Base-by-base conservation (phyloP, 176 grass and related monocot species). In the Avena eriantha region DNA sequence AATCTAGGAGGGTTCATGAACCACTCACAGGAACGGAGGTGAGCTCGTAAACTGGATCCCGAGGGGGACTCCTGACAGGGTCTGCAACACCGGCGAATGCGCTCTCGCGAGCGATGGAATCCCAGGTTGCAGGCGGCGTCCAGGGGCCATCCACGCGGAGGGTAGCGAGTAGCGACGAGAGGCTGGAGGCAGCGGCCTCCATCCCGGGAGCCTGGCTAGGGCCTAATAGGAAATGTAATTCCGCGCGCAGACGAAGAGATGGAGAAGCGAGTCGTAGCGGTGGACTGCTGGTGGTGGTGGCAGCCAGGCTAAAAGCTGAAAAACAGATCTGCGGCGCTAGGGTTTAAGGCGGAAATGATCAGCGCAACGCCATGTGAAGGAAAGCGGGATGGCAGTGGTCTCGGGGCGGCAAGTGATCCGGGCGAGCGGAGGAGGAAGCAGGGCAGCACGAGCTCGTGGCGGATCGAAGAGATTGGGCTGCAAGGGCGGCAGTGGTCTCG, bases 181-280 rank as follows among this genome's bases (percentile, higher is more conserved):
- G 88, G 86, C 84, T 89, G 73, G 90, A 84, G 85, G 91, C 96
- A 26, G 53, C 86, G 21, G 89, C 85, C 90, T 93, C 92, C 96
- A 98, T 98, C 21, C 24, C 24, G 73, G 71, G 60, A 17, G 17
- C 9, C 68, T 45, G 45, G 55, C 83, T 87, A 92, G 86, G 86
- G 83, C 86, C 36, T 58, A 19, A 23, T 58, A 29, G 33, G 48
- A 60, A 24, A n/a, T 23, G 19, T 7, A 18, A 46, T 36, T 31
- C 66, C 18, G 19, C 5, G 26, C 19, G 76, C 12, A 17, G 22
- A 19, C 14, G 5, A 45, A 34, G 24, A 50, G 8, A 57, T 19
- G 76, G 57, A 24, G 33, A 59, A n/a, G 26, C 13, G 56, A 34
- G 29, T 34, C 23, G 33, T n/a, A 18, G 39, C 5, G 31, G 47